phyloP scores from a whole-genome alignment of 169 alveolate genomes.

The Theileria equi region DNA sequence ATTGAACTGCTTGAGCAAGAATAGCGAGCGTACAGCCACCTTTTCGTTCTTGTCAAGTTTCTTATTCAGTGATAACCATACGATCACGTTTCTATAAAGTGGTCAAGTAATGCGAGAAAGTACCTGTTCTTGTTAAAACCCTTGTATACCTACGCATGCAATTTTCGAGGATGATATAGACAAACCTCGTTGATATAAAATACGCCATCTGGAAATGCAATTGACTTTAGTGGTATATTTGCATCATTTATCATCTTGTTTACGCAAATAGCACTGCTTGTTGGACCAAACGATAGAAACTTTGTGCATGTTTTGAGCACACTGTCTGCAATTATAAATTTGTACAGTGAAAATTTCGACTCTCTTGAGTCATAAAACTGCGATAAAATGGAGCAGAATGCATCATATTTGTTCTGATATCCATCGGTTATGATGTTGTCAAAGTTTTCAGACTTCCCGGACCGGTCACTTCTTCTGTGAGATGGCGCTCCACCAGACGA shows the following conservation, averaged over 20 bases:
- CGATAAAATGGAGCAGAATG: not conserved
- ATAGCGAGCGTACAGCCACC: constrained; percentile 47
- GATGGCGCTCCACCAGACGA: constrained; percentile 1
- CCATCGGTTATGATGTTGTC: not conserved
- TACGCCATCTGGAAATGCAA: constrained; percentile 44
- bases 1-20: constrained; percentile 55
- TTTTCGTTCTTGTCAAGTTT: constrained; percentile 12
- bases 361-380: constrained; percentile 26
- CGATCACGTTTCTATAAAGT: constrained; percentile 1
- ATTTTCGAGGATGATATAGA: not conserved
- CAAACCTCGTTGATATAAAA: constrained; percentile 31
- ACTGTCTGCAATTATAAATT: constrained; percentile 27
- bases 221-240: constrained; percentile 20
- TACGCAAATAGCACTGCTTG: constrained; percentile 52
- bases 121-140: constrained; percentile 15
- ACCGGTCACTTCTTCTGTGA: not conserved
- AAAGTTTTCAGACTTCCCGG: not conserved
- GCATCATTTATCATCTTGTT: constrained; percentile 19
- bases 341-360: constrained; percentile 42
- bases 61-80: constrained; percentile 42
- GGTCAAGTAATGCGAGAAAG: not conserved
- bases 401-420: not conserved
- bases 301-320: constrained; percentile 41
- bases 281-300: constrained; percentile 45
- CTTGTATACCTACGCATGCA: constrained; percentile 7